Evolutionary conservation across 352 stramenopile genomes (phyloP), one percentile per base, ranked within the genome.

Genomic region (Aphanomyces invadans): DNA sequence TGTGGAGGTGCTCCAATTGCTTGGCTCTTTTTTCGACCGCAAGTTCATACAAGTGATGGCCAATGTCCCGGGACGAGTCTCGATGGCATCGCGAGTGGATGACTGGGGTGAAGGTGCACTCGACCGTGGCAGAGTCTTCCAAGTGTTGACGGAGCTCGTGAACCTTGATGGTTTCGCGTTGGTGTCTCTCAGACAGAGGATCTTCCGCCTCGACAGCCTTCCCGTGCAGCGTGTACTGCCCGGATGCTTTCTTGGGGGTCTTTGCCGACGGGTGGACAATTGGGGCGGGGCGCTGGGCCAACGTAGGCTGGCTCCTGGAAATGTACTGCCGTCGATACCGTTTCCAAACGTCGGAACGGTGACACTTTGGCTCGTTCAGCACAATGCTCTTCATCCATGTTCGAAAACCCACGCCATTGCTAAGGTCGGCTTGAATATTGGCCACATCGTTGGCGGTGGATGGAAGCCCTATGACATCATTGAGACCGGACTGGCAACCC

Each of bases 91-190:
- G 7, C 12, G 49, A 57, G 15, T 29, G 57, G 10, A 65, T 33
- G 12, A 55, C n/a, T 9, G 59, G 59, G 5, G 23, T 17, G 55
- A 65, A 65, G 28, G 59, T 65, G 46, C 59, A 65, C 36, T 52
- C 38, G 26, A 39, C 59, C 19, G 25, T 32, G 21, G 33, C 59
- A n/a, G 19, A 11, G 12, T 44, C 46, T 54, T 42, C 26, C 59
- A 36, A 19, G 28, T 65, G 17, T 7, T 33, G n/a, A 28, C 59
- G 59, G 1, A 56, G 32, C 38, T 38, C 11, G 19, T 65, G 44
- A 15, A 65, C 3, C 29, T 36, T 55, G 4, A 25, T 11, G 2
- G 54, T 11, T 23, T 19, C n/a, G 36, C 36, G 10, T 12, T 21
- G 17, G n/a, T 54, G 42, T n/a, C 59, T 9, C 9, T n/a, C 42